phyloP scores from a whole-genome alignment of 306 rosid genomes.

The Luffa acutangula region DNA sequence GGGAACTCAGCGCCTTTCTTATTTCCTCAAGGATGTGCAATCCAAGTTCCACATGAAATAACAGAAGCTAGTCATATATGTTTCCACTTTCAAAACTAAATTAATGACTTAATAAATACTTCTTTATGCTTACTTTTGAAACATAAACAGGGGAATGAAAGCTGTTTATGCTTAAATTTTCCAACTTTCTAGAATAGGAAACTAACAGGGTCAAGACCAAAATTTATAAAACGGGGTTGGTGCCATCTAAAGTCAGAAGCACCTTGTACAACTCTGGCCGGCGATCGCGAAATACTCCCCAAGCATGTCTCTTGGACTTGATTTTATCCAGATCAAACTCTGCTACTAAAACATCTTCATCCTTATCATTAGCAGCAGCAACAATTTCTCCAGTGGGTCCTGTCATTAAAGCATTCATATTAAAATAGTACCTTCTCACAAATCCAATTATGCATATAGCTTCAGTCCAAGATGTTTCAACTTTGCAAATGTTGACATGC shows the following conservation, averaged over 20 bases:
- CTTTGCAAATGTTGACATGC: not conserved
- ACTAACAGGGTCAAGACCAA: not conserved
- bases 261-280: conserved; percentile 86
- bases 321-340: conserved; percentile 69
- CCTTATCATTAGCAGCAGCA: conserved; percentile 61
- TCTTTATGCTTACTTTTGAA: not conserved
- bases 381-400: conserved; percentile 93
- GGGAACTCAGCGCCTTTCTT: not conserved
- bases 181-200: not conserved
- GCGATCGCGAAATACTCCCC: conserved; percentile 93
- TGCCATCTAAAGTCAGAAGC: conserved; percentile 64
- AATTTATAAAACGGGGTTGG: conserved; percentile 13
- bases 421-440: not conserved
- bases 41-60: not conserved
- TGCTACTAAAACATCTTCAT: conserved; percentile 69
- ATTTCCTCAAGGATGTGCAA: not conserved
- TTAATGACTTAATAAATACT: not conserved
- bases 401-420: conserved; percentile 17
- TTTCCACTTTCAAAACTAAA: not conserved
- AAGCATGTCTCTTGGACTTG: conserved; percentile 59
- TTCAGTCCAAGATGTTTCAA: not conserved
- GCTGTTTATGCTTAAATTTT: not conserved
- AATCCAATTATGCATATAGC: not conserved
- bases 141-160: not conserved
- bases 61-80: not conserved